Evolutionary conservation across 2,329 filamentous ascomycete species (phyloP).

Genomic region (Fusarium succisae): DNA sequence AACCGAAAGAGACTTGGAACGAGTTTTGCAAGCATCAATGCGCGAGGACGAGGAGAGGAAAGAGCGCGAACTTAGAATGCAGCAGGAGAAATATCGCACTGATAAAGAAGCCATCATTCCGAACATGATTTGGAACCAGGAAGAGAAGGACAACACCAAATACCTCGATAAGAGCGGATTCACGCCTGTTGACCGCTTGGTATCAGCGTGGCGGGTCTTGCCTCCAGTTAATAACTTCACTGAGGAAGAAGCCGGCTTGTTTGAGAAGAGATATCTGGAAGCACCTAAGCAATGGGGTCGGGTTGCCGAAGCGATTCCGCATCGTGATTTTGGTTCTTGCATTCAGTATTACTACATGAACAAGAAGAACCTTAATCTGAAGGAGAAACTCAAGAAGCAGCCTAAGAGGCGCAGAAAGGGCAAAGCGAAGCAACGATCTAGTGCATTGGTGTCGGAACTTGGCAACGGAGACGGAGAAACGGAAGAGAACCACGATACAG

Average conservation of each 20-base stretch:
- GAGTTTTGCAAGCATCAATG: slow-evolving; percentile 76
- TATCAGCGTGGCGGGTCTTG: slow-evolving; percentile 76
- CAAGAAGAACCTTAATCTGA: slow-evolving; percentile 78
- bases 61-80: slow-evolving; percentile 71
- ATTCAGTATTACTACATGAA: slow-evolving; percentile 89
- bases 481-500: slow-evolving; percentile 64
- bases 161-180: slow-evolving; percentile 74
- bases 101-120: slow-evolving; percentile 82
- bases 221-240: slow-evolving; percentile 80
- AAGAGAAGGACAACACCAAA: slow-evolving; percentile 65
- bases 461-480: slow-evolving; percentile 67
- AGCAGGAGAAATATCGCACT: slow-evolving; percentile 75
- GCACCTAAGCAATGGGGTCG: slow-evolving; percentile 85
- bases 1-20: slow-evolving; percentile 78
- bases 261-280: slow-evolving; percentile 79
- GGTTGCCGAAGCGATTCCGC: slow-evolving; percentile 73
- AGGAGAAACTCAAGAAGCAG: slow-evolving; percentile 76
- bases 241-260: slow-evolving; percentile 72
- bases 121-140: slow-evolving; percentile 70
- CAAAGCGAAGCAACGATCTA: slow-evolving; percentile 68
- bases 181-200: slow-evolving; percentile 71
- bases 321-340: slow-evolving; percentile 78
- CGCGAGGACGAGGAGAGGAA: slow-evolving; percentile 75
- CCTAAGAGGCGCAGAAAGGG: slow-evolving; percentile 67
- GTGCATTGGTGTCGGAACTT: slow-evolving; percentile 72